Evolutionary conservation across 225 moss, liverwort and hornwort genomes (phyloP).

Genomic region (Antitrichia curtipendula): DNA sequence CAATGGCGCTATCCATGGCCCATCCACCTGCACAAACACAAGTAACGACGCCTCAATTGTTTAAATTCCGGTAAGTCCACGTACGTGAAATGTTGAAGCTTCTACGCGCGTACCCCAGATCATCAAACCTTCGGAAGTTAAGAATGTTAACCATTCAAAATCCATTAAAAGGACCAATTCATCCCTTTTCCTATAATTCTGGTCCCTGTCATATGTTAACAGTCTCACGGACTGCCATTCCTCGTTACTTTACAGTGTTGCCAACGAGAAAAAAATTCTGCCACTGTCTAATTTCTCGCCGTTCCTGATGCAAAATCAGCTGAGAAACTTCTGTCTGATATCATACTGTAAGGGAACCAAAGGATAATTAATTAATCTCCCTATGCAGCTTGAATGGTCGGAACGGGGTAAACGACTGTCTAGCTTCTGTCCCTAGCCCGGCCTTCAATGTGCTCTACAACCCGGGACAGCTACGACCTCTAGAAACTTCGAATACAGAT

Average conservation of each 20-base stretch:
- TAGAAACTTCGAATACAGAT: background rate
- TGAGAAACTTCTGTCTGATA: background rate
- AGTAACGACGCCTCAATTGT: background rate
- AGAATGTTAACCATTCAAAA: background rate
- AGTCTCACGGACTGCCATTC: background rate
- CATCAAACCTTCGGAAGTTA: background rate
- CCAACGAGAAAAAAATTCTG: no score
- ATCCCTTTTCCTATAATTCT: background rate
- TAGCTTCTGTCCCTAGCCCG: background rate
- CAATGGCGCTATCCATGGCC: constrained; percentile 16
- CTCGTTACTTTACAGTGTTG: background rate
- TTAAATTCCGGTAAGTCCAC: background rate
- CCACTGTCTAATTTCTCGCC: background rate
- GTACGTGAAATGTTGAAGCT: background rate
- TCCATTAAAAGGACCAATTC: background rate
- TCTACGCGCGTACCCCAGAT: background rate
- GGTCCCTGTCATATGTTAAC: background rate
- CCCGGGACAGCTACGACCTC: background rate
- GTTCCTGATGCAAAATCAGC: background rate
- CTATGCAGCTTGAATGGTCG: background rate
- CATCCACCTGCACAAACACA: background rate
- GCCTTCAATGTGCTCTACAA: background rate
- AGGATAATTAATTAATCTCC: background rate
- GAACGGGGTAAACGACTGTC: background rate
- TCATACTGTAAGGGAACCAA: background rate